A percentile compares a stretch with the other conserved stretches of the same genome.
These are phyloP conservation scores for Hyaloscypha variabilis DNA, from an alignment of 495 filamentous ascomycete genomes.

Conservation along the genomic window DNA sequence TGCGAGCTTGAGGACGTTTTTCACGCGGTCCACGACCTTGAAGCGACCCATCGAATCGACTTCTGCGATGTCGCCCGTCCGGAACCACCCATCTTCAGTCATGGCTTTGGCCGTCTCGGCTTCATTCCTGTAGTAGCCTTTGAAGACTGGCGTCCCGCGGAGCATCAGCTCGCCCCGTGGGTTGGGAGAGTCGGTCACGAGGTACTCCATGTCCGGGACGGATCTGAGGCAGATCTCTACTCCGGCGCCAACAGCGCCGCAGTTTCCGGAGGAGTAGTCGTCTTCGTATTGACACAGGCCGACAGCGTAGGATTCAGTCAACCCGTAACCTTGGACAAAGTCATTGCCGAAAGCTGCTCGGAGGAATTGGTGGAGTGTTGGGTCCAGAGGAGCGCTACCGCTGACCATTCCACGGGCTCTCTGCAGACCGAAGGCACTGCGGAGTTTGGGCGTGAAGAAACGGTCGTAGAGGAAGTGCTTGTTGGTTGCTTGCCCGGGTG, in stretches of 20 bases:
- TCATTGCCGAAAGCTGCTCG: conserved; percentile 78
- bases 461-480: conserved; percentile 87
- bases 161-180: conserved; percentile 90
- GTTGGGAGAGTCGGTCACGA: conserved; percentile 85
- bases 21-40: conserved; percentile 91
- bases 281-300: conserved; percentile 65
- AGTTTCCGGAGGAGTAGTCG: conserved; percentile 80
- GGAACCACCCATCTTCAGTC: conserved; percentile 93
- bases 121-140: conserved; percentile 84
- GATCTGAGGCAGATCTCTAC: conserved; percentile 82
- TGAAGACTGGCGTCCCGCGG: conserved; percentile 76
- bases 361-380: conserved; percentile 84
- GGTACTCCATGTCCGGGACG: conserved; percentile 95
- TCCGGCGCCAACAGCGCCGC: conserved; percentile 67
- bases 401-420: conserved; percentile 74
- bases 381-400: conserved; percentile 90
- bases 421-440: conserved; percentile 79
- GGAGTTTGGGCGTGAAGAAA: conserved; percentile 90
- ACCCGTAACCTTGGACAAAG: conserved; percentile 88
- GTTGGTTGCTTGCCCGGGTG: conserved; percentile 71
- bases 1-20: conserved; percentile 97
- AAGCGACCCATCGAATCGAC: conserved; percentile 87
- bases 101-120: conserved; percentile 84
- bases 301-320: conserved; percentile 93
- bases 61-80: conserved; percentile 86